Percentiles rank a stretch among this genome's conserved stretches.
These are phyloP conservation scores for Debaryomyces robertsiae DNA, from an alignment of 1,139 yeast genomes.

Conservation along the genomic window DNA sequence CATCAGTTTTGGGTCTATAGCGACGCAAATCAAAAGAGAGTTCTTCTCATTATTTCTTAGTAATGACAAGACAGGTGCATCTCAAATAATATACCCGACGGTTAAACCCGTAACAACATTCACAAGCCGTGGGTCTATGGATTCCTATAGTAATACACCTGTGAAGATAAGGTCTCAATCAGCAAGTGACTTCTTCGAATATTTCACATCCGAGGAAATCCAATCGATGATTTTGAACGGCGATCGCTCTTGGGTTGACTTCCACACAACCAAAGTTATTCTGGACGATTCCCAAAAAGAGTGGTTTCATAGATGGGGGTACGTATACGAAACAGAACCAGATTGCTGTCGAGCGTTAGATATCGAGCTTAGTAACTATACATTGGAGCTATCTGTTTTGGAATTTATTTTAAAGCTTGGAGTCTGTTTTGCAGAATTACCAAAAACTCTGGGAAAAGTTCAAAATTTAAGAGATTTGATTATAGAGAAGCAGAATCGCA, in stretches of 20 bases:
- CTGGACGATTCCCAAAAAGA: conserved; percentile 12
- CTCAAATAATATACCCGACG: conserved; percentile 4
- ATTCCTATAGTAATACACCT: conserved; percentile 1
- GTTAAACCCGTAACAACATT: conserved; percentile 1
- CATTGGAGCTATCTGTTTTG: conserved; percentile 17
- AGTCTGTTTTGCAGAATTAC: conserved; percentile 9
- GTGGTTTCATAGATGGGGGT: conserved; percentile 22
- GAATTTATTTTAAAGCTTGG: conserved; percentile 11
- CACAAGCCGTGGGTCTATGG: conserved; percentile 1
- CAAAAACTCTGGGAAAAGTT: conserved; percentile 6
- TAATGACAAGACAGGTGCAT: conserved; percentile 11
- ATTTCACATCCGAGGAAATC: conserved; percentile 16
- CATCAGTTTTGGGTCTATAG: conserved; percentile 19
- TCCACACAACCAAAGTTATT: conserved; percentile 2
- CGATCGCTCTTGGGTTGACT: conserved; percentile 13
- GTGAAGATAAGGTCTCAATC: conserved; percentile 9
- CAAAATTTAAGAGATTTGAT: conserved; percentile 13
- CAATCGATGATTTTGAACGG: conserved; percentile 15
- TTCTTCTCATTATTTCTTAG: conserved; percentile 14
- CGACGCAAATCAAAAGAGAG: conserved; percentile 19
- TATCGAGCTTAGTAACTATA: conserved; percentile 15
- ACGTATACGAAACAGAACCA: conserved; percentile 17
- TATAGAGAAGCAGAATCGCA: conserved; percentile 12
- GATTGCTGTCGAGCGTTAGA: conserved; percentile 17
- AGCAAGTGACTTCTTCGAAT: conserved; percentile 11